A percentile compares a stretch with the other conserved stretches of the same genome.
phyloP scores from a whole-genome alignment of 768 basidiomycete species.

The Nidularia pulvinata region DNA sequence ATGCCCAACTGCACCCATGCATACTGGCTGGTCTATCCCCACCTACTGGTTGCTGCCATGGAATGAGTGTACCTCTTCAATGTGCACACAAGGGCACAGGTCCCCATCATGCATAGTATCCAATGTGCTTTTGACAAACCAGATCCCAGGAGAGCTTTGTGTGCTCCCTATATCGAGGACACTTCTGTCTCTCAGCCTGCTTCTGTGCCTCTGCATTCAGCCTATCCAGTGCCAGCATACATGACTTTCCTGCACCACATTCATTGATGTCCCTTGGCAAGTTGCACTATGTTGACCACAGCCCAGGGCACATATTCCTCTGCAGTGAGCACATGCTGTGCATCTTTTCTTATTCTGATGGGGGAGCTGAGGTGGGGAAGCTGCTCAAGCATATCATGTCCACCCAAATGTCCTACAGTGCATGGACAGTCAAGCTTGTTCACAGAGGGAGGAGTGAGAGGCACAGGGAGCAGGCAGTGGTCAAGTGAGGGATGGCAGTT shows the following conservation, averaged over 20 bases:
- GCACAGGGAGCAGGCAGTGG: background rate
- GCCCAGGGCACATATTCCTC: constrained; percentile 55
- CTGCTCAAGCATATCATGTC: too few species aligned
- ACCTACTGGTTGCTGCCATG: constrained; percentile 47
- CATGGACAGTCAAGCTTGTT: too few species aligned
- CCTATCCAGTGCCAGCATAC: too few species aligned
- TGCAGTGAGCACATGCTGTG: constrained; percentile 49
- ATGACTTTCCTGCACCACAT: constrained; percentile 2
- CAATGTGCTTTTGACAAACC: too few species aligned
- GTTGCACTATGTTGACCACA: constrained; percentile 69
- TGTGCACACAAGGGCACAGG: constrained; percentile 38
- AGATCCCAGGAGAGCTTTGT: too few species aligned
- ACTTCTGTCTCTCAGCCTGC: too few species aligned
- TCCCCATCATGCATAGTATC: constrained; percentile 42
- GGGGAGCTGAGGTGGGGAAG: too few species aligned
- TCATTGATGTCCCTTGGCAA: constrained; percentile 31
- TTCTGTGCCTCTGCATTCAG: background rate
- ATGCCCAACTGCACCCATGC: constrained; percentile 46
- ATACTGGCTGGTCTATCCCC: constrained; percentile 70
- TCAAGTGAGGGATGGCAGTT: constrained; percentile 3
- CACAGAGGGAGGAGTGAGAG: too few species aligned
- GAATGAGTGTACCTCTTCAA: constrained; percentile 61
- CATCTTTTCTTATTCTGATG: too few species aligned
- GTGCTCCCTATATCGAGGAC: too few species aligned
- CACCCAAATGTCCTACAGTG: too few species aligned